Evolutionary conservation across 2,329 filamentous ascomycete species (phyloP).

Genomic region (Neofusicoccum ribis): DNA sequence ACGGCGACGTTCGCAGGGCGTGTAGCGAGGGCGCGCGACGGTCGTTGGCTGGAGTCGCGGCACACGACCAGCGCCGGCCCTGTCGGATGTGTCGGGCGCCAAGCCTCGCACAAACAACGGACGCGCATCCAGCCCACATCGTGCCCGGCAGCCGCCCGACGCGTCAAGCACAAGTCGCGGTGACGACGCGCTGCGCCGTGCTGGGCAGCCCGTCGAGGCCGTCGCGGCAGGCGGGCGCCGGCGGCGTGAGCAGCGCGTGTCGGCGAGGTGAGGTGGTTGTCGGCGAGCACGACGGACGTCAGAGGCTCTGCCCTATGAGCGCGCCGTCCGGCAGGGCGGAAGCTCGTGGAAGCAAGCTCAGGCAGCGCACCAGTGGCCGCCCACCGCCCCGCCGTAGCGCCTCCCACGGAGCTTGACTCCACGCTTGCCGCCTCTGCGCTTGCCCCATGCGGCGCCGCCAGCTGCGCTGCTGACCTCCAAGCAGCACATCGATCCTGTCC

Average conservation of each 20-base stretch:
- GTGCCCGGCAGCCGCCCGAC: too few species aligned
- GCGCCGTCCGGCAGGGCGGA: not conserved
- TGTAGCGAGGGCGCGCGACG: not conserved
- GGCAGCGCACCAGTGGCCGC: not conserved
- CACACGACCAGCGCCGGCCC: not conserved
- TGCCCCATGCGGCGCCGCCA: not conserved
- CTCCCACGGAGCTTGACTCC: too few species aligned
- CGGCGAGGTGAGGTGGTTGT: not conserved
- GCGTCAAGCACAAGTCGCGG: too few species aligned
- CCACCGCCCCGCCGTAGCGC: too few species aligned
- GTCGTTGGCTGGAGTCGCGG: not conserved
- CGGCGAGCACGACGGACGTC: too few species aligned
- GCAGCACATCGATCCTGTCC: not conserved
- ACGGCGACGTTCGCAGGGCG: not conserved
- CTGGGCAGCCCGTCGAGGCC: too few species aligned
- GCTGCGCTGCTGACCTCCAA: not conserved
- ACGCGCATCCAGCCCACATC: not conserved
- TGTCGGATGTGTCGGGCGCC: conserved; percentile 18
- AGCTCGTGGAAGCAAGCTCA: not conserved
- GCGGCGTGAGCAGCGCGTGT: not conserved
- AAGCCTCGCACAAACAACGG: conserved; percentile 3
- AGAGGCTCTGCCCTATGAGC: too few species aligned
- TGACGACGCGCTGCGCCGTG: too few species aligned
- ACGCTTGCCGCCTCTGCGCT: not conserved
- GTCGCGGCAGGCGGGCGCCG: too few species aligned